phyloP scores from a whole-genome alignment of 1,284 basidiomycete genomes.

The Ustilago loliicola region DNA sequence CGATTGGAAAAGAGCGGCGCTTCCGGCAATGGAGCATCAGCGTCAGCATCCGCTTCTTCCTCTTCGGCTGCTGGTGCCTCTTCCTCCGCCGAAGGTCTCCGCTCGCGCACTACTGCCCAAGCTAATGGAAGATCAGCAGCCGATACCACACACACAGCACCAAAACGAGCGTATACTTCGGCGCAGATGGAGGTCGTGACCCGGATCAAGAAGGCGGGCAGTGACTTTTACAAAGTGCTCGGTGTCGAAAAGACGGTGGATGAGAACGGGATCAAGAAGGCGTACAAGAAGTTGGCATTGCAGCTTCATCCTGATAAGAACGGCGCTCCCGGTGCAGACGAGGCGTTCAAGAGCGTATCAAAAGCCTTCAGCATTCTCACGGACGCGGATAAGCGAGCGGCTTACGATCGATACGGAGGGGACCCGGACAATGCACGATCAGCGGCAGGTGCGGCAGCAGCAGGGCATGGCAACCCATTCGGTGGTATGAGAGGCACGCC shows the following conservation, averaged over 20 bases:
- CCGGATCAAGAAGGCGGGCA: constrained; percentile 82
- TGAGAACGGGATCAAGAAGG: constrained; percentile 86
- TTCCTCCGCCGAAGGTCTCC: constrained; percentile 72
- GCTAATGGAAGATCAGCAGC: constrained; percentile 70
- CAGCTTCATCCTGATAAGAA: constrained; percentile 98
- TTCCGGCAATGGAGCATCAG: constrained; percentile 70
- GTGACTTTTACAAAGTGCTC: constrained; percentile 95
- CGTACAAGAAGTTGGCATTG: constrained; percentile 96
- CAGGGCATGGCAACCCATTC: constrained; percentile 37
- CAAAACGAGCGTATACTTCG: constrained; percentile 84
- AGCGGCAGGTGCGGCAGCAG: constrained; percentile 74
- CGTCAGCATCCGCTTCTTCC: constrained; percentile 71
- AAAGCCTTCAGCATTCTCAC: constrained; percentile 97
- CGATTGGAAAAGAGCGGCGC: constrained; percentile 73
- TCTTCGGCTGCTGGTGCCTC: constrained; percentile 77
- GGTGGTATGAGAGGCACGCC: constrained; percentile 44
- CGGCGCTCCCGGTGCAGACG: constrained; percentile 95
- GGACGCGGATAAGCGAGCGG: constrained; percentile 90
- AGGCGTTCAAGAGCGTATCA: constrained; percentile 98
- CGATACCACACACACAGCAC: constrained; percentile 51
- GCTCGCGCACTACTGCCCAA: constrained; percentile 71
- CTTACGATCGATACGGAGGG: constrained; percentile 85
- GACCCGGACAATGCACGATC: constrained; percentile 87
- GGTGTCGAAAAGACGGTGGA: constrained; percentile 85
- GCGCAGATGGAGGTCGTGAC: constrained; percentile 89